Percentiles rank a stretch among this genome's conserved stretches.
These are phyloP conservation scores for Dissophora ornata DNA, from an alignment of 192 early-diverging fungal genomes.

Conservation along the genomic window DNA sequence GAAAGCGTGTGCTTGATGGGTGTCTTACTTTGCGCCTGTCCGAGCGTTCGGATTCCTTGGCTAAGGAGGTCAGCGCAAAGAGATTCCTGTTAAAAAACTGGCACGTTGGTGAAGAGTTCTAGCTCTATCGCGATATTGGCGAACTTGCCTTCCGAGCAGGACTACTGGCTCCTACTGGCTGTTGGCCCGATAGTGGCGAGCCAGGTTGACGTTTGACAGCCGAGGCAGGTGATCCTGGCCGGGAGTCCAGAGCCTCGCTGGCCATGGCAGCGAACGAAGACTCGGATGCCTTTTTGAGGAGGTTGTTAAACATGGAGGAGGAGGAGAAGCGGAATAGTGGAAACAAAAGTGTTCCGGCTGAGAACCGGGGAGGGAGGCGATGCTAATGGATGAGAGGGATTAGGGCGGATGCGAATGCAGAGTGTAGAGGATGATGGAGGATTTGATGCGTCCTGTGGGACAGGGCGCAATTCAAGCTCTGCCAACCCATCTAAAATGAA, in stretches of 20 bases:
- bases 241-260: conserved; percentile 48
- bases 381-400: too few relatives aligned
- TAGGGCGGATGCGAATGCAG: too few relatives aligned
- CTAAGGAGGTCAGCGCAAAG: background rate
- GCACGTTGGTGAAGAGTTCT: too few relatives aligned
- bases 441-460: too few relatives aligned
- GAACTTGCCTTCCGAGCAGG: conserved; percentile 47
- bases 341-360: too few relatives aligned
- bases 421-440: too few relatives aligned
- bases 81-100: background rate
- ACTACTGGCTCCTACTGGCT: conserved; percentile 13
- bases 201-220: conserved; percentile 24
- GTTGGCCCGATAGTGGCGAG: conserved; percentile 29
- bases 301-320: conserved; percentile 50
- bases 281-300: conserved; percentile 55
- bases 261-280: conserved; percentile 50
- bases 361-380: too few relatives aligned
- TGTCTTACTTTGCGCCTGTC: background rate
- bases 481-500: too few relatives aligned
- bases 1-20: too few relatives aligned
- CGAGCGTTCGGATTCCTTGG: conserved; percentile 32
- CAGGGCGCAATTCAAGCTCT: too few relatives aligned
- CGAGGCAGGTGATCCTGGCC: conserved; percentile 45
- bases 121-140: too few relatives aligned
- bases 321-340: background rate